Conservation (phyloP, 768 basidiomycete genomes). For the Glaciozyma martinii region DNA sequence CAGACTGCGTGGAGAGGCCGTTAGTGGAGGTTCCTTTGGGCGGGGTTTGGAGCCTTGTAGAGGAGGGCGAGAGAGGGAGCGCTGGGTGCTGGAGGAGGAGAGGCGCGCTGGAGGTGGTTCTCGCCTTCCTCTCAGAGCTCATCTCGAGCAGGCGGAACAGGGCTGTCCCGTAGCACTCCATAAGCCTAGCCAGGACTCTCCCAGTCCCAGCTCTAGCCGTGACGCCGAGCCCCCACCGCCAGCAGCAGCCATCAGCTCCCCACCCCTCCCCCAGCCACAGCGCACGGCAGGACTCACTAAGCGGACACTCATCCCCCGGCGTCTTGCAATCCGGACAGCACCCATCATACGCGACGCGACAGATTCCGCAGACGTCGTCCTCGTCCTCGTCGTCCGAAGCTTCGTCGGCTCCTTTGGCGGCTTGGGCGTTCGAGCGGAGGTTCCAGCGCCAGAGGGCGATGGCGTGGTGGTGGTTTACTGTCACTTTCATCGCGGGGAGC, state of each 20-base stretch:
- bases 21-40: no score
- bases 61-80: background rate
- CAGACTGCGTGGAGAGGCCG: slow-evolving; percentile 60
- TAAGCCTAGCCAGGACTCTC: no score
- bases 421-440: slow-evolving; percentile 37
- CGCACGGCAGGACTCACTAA: slow-evolving; percentile 52
- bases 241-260: background rate
- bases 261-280: background rate
- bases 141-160: no score
- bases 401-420: slow-evolving; percentile 44
- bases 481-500: slow-evolving; percentile 59
- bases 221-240: background rate
- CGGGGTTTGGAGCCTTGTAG: no score
- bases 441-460: slow-evolving; percentile 89
- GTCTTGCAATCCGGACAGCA: slow-evolving; percentile 94
- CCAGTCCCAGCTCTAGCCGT: background rate
- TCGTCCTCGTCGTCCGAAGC: slow-evolving; percentile 82
- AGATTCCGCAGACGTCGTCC: slow-evolving; percentile 65
- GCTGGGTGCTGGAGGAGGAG: background rate
- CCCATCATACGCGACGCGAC: slow-evolving; percentile 82
- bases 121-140: no score
- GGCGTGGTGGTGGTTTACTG: slow-evolving; percentile 74
- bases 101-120: no score
- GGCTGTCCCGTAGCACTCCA: no score
- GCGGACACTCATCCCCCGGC: slow-evolving; percentile 89